These are phyloP conservation scores for Ophiocordyceps polyrhachis-furcata DNA, from an alignment of 2,329 filamentous ascomycete species.

Conservation along the genomic window DNA sequence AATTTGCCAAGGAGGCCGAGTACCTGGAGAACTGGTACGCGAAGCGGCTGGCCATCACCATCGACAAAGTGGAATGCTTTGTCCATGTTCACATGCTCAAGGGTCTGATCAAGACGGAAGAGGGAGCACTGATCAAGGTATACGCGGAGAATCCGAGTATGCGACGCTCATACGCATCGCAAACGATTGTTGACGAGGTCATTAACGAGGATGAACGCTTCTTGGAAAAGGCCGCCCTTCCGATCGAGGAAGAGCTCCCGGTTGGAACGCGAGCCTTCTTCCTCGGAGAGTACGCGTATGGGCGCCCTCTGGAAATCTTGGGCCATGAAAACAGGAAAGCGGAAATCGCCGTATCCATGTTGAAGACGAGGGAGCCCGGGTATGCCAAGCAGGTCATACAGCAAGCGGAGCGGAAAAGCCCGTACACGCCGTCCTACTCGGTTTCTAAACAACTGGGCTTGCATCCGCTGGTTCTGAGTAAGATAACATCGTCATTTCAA, in stretches of 20 bases:
- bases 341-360: conserved; percentile 56
- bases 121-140: conserved; percentile 81
- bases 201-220: conserved; percentile 85
- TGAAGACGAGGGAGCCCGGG: conserved; percentile 57
- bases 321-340: conserved; percentile 58
- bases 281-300: conserved; percentile 83
- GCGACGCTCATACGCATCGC: conserved; percentile 79
- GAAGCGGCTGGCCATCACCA: conserved; percentile 75
- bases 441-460: conserved; percentile 68
- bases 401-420: conserved; percentile 48
- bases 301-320: conserved; percentile 68
- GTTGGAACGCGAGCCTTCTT: conserved; percentile 73
- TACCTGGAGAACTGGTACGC: conserved; percentile 76
- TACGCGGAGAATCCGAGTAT: conserved; percentile 73
- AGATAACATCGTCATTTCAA: conserved; percentile 87
- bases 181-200: conserved; percentile 78
- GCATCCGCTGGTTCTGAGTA: conserved; percentile 77
- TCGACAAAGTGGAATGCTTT: conserved; percentile 72
- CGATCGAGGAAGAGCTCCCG: conserved; percentile 84
- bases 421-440: conserved; percentile 74
- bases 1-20: conserved; percentile 69
- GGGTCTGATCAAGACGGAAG: conserved; percentile 75
- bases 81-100: conserved; percentile 89
- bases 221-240: conserved; percentile 70
- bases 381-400: conserved; percentile 61